phyloP scores from a whole-genome alignment of 2,329 filamentous ascomycete genomes.

The Diaporthe humulicola region DNA sequence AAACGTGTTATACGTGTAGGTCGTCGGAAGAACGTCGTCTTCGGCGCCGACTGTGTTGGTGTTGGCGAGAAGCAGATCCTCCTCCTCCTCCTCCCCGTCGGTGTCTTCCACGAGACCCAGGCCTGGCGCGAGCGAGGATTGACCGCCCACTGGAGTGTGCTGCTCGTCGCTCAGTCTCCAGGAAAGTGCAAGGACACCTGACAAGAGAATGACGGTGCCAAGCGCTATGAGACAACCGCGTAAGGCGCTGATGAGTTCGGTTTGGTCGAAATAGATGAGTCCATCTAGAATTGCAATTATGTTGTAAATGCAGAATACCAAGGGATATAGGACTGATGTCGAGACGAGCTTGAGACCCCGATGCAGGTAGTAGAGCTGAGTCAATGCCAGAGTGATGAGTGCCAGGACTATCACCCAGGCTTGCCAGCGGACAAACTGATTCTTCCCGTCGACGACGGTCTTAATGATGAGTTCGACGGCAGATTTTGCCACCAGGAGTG shows the following conservation, averaged over 20 bases:
- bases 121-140: slow-evolving; percentile 83
- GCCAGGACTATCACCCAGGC: slow-evolving; percentile 91
- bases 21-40: slow-evolving; percentile 52
- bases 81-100: slow-evolving; percentile 72
- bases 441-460: slow-evolving; percentile 86
- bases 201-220: slow-evolving; percentile 87
- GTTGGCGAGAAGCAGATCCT: slow-evolving; percentile 67
- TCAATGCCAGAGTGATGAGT: slow-evolving; percentile 84
- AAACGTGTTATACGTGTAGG: slow-evolving; percentile 63
- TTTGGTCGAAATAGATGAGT: slow-evolving; percentile 95
- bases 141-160: slow-evolving; percentile 69
- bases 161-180: slow-evolving; percentile 91
- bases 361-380: slow-evolving; percentile 95
- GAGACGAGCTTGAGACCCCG: slow-evolving; percentile 94
- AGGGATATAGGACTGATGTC: slow-evolving; percentile 94
- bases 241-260: slow-evolving; percentile 80
- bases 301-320: slow-evolving; percentile 99
- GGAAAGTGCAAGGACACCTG: slow-evolving; percentile 90
- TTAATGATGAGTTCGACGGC: slow-evolving; percentile 93
- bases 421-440: slow-evolving; percentile 96
- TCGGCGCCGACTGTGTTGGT: slow-evolving; percentile 57
- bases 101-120: slow-evolving; percentile 84
- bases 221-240: slow-evolving; percentile 86
- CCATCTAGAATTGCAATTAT: slow-evolving; percentile 98
- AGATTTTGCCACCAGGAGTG: slow-evolving; percentile 92